phyloP scores from a whole-genome alignment of 139 green algal species.

The Ulvella scutata region DNA sequence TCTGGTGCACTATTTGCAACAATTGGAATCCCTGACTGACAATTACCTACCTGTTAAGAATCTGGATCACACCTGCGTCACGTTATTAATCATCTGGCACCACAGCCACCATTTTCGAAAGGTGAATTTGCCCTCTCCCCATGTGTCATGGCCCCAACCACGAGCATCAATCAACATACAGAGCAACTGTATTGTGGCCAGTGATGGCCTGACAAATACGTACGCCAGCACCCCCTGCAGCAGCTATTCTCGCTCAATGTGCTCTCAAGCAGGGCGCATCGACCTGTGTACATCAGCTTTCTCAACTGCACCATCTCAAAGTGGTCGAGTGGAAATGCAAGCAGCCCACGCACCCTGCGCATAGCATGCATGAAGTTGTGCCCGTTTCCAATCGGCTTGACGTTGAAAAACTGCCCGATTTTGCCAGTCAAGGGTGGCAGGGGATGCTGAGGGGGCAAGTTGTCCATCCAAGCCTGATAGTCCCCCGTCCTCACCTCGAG shows the following conservation, averaged over 20 bases:
- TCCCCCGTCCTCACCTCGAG: conserved; percentile 26
- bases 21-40: too few relatives aligned
- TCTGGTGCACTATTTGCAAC: too few relatives aligned
- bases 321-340: conserved; percentile 29
- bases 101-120: conserved; percentile 62
- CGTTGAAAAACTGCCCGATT: not conserved
- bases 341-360: conserved; percentile 9
- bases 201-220: conserved; percentile 65
- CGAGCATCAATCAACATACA: conserved; percentile 28
- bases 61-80: conserved; percentile 39
- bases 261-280: not conserved
- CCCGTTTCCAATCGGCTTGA: conserved; percentile 38
- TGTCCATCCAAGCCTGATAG: conserved; percentile 31
- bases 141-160: conserved; percentile 45
- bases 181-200: not conserved
- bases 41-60: too few relatives aligned
- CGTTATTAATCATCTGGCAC: conserved; percentile 59
- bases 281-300: not conserved
- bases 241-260: not conserved
- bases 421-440: conserved; percentile 31
- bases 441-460: conserved; percentile 43
- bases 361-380: conserved; percentile 36
- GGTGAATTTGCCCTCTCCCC: conserved; percentile 50
- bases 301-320: conserved; percentile 21
- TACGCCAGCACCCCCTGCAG: conserved; percentile 77